Conservation (phyloP, 2,329 filamentous ascomycete species). For the Pseudogymnoascus sp. region DNA sequence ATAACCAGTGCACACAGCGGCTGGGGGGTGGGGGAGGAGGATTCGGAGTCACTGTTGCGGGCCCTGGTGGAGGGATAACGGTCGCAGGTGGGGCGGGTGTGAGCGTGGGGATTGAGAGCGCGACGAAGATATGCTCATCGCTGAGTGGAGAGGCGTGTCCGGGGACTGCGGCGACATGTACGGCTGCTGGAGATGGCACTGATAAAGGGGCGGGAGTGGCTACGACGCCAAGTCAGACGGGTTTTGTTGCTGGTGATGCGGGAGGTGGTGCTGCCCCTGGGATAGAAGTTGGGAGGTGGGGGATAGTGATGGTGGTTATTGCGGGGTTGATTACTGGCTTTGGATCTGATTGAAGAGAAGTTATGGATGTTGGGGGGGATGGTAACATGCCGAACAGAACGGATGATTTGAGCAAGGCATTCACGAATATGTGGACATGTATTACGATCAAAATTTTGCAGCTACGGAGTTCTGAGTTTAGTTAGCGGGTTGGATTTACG, state of each 20-base stretch:
- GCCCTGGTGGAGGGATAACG: conserved; percentile 47
- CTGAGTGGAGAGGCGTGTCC: conserved; percentile 46
- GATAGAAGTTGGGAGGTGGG: conserved; percentile 21
- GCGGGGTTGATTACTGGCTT: conserved; percentile 22
- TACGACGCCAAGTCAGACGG: conserved; percentile 1
- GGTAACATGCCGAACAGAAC: not conserved
- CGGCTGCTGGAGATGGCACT: conserved; percentile 20
- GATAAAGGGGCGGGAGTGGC: conserved; percentile 6
- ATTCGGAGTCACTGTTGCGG: conserved; percentile 49
- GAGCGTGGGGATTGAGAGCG: conserved; percentile 38
- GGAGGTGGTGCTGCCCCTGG: conserved; percentile 20
- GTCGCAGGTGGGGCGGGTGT: conserved; percentile 33
- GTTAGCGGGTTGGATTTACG: conserved; percentile 1
- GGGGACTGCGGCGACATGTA: conserved; percentile 23
- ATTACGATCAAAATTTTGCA: not conserved
- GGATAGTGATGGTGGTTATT: conserved; percentile 20
- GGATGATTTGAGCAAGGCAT: not conserved
- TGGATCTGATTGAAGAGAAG: conserved; percentile 13
- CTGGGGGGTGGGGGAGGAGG: conserved; percentile 35
- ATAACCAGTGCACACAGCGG: conserved; percentile 44
- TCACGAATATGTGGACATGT: not conserved
- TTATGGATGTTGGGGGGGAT: not conserved
- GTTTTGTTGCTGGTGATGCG: conserved; percentile 18
- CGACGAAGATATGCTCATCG: conserved; percentile 48
- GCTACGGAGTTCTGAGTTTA: not conserved